phyloP scores from a whole-genome alignment of 805 yeast species.

The Alloascoidea hylecoeti region DNA sequence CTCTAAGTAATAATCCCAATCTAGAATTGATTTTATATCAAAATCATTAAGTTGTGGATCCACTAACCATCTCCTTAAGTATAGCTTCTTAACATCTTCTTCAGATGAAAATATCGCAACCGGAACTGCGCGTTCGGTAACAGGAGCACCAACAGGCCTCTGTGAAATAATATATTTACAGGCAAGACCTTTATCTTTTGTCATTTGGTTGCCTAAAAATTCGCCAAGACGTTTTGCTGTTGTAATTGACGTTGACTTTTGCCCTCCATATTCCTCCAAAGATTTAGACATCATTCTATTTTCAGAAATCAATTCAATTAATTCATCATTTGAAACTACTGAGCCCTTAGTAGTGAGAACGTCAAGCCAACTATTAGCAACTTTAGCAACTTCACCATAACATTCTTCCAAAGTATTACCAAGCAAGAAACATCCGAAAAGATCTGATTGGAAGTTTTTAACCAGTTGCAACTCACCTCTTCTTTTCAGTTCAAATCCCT shows the following conservation, averaged over 20 bases:
- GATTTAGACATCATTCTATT: slow-evolving; percentile 92
- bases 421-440: slow-evolving; percentile 80
- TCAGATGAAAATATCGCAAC: slow-evolving; percentile 92
- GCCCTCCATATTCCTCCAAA: slow-evolving; percentile 75
- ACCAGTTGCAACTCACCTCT: slow-evolving; percentile 91
- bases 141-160: slow-evolving; percentile 74
- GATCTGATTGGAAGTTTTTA: slow-evolving; percentile 90
- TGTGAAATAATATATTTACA: slow-evolving; percentile 86
- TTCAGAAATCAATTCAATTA: slow-evolving; percentile 90
- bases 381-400: slow-evolving; percentile 78
- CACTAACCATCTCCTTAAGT: slow-evolving; percentile 73
- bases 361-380: slow-evolving; percentile 94
- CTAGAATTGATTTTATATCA: slow-evolving; percentile 81
- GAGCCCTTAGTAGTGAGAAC: slow-evolving; percentile 79
- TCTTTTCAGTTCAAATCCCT: slow-evolving; percentile 93
- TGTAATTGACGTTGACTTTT: slow-evolving; percentile 90
- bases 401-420: slow-evolving; percentile 72
- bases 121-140: slow-evolving; percentile 93
- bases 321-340: slow-evolving; percentile 84
- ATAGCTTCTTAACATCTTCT: slow-evolving; percentile 48
- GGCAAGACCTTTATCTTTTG: slow-evolving; percentile 89
- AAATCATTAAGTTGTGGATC: slow-evolving; percentile 66
- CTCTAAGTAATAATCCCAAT: slow-evolving; percentile 88
- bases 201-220: slow-evolving; percentile 92
- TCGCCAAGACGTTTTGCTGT: slow-evolving; percentile 91